phyloP scores from a whole-genome alignment of 192 early-diverging fungal genomes.

The Allomyces arbusculus region DNA sequence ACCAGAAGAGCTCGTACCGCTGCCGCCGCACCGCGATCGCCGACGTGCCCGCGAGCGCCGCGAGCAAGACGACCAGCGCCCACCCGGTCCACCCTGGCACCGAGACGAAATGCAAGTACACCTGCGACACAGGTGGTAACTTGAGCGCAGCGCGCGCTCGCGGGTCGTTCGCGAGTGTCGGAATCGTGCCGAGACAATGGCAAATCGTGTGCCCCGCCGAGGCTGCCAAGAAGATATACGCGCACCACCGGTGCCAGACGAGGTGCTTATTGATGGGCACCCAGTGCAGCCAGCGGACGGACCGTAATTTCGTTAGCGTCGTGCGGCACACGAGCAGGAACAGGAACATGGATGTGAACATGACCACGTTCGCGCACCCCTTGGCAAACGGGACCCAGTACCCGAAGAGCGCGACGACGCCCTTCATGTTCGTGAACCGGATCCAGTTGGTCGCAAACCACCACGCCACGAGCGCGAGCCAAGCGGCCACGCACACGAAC shows the following conservation, averaged over 20 bases:
- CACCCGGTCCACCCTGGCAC: neutral
- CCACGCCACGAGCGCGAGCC: neutral
- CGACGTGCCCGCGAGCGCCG: neutral
- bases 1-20: constrained; percentile 61
- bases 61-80: neutral
- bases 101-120: neutral
- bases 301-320: neutral
- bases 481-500: neutral
- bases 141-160: neutral
- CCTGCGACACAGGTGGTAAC: neutral
- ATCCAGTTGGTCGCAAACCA: neutral
- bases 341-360: neutral
- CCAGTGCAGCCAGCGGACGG: neutral
- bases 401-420: neutral
- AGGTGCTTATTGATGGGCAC: neutral
- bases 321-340: neutral
- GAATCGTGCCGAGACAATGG: neutral
- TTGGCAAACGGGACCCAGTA: neutral
- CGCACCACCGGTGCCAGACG: neutral
- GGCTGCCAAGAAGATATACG: neutral
- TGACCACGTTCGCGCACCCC: neutral
- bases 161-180: neutral
- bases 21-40: constrained; percentile 23
- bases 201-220: neutral
- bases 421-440: neutral